Evolutionary conservation across 164 flowering plant genomes (phyloP), one percentile per base, ranked within the genome.

Genomic region (Cinnamomum micranthum): DNA sequence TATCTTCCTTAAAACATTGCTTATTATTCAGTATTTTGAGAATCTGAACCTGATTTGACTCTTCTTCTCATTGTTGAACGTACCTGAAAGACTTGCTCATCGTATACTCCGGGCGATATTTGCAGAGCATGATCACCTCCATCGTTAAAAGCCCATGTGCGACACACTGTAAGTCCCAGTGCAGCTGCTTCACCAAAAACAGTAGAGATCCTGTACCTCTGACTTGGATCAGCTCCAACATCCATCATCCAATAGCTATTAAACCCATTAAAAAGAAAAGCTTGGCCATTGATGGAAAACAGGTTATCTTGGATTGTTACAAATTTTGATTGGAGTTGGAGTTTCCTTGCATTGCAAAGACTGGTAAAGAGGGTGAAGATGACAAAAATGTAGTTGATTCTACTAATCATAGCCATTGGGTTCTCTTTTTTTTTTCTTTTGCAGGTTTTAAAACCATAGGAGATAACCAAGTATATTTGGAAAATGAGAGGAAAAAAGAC

Each of bases 201-300:
- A 51, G 52, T 17, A 12, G 82, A 75, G 17, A 82, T 77, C 73
- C 80, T 77, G 70, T 50, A 27, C 65, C 84, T 78, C 68, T 80
- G 75, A 70, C 55, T 77, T 1, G 82, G 84, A 3, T 82, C 80
- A 22, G 72, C 62, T 27, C 79, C 82, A 28, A 82, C 75, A 12
- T 73, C 63, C 84, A 82, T 82, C 84, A 82, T 77, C 84, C 84
- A 82, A 55, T 79, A 82, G 22, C 79, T 72, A 31, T 79, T 82
- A 65, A 82, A 82, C 2, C 84, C 84, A 77, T 80, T 80, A 51
- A 82, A 82, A 27, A 77, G 68, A 63, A 82, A 82, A 0, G 84
- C 77, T 19, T 75, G 73, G 0, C 82, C 84, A 67, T 82, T 69
- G 41, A 75, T 71, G 14, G 71, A 52, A 67, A 82, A 82, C 2